phyloP scores from a whole-genome alignment of 2,329 filamentous ascomycete species.

The Fusarium sp. region DNA sequence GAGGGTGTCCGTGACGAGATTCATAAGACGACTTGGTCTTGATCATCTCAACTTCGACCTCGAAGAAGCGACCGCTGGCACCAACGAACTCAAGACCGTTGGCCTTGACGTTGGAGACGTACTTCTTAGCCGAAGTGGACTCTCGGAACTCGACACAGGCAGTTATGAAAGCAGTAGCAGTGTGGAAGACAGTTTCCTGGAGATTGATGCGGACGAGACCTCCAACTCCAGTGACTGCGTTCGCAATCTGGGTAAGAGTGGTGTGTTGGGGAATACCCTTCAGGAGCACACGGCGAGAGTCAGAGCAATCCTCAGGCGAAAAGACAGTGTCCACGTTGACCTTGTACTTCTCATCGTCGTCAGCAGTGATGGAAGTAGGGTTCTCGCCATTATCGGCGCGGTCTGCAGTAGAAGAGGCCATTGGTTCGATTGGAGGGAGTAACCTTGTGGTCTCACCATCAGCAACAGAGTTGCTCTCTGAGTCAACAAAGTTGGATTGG shows the following conservation, averaged over 20 bases:
- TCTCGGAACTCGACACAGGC: conserved; percentile 41
- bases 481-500: rapidly evolving
- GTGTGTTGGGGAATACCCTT: conserved; percentile 35
- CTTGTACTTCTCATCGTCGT: neutral
- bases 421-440: neutral
- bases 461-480: neutral
- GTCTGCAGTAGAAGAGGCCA: rapidly evolving
- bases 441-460: no score
- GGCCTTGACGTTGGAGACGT: neutral
- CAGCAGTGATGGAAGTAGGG: rapidly evolving
- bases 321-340: neutral
- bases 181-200: neutral
- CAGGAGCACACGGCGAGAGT: conserved; percentile 44
- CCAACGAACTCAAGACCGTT: neutral
- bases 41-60: neutral
- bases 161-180: rapidly evolving
- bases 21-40: neutral
- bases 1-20: rapidly evolving
- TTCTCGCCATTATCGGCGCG: rapidly evolving
- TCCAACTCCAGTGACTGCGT: conserved; percentile 30
- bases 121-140: neutral
- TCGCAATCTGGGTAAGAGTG: conserved; percentile 31
- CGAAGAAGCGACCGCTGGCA: neutral
- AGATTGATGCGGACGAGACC: conserved; percentile 25
- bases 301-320: neutral